Evolutionary conservation across 768 basidiomycete species (phyloP).

Genomic region (Termitomyces sp.): DNA sequence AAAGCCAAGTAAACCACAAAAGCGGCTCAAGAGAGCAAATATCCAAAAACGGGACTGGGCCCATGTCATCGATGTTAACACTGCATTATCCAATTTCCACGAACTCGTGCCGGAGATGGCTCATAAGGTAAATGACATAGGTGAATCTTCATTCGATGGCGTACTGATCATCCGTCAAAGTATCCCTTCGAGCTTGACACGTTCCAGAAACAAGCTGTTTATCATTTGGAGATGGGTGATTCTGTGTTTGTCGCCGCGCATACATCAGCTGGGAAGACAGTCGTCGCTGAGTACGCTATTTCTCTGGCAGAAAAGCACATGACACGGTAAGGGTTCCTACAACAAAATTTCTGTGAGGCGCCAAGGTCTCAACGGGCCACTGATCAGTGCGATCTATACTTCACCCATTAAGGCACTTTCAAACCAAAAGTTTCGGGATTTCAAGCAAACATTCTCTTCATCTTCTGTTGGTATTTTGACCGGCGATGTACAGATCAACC

Average conservation of each 20-base stretch:
- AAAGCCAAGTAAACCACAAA: constrained; percentile 42
- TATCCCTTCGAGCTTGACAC: constrained; percentile 99
- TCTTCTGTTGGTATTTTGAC: constrained; percentile 93
- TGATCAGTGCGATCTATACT: constrained; percentile 87
- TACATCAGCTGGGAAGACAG: constrained; percentile 99
- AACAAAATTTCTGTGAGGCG: constrained; percentile 9
- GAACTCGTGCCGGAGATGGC: constrained; percentile 97
- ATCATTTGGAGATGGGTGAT: constrained; percentile 94
- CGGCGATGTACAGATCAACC: constrained; percentile 98
- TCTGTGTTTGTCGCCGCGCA: constrained; percentile 99
- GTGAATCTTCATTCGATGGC: background rate
- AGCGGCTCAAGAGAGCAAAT: constrained; percentile 36
- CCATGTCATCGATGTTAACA: constrained; percentile 91
- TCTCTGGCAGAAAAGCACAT: constrained; percentile 96
- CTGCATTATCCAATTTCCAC: constrained; percentile 81
- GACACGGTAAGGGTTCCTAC: constrained; percentile 65
- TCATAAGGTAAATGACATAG: constrained; percentile 53
- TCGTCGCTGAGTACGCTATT: constrained; percentile 98
- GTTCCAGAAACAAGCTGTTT: constrained; percentile 98
- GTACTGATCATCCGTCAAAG: constrained; percentile 29
- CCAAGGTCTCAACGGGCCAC: background rate
- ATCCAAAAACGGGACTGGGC: constrained; percentile 93
- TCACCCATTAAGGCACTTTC: constrained; percentile 98
- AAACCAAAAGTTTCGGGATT: constrained; percentile 98
- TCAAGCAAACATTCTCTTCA: constrained; percentile 92